Base-by-base conservation (phyloP, 2,329 filamentous ascomycete species). In the Claviceps sp. region DNA sequence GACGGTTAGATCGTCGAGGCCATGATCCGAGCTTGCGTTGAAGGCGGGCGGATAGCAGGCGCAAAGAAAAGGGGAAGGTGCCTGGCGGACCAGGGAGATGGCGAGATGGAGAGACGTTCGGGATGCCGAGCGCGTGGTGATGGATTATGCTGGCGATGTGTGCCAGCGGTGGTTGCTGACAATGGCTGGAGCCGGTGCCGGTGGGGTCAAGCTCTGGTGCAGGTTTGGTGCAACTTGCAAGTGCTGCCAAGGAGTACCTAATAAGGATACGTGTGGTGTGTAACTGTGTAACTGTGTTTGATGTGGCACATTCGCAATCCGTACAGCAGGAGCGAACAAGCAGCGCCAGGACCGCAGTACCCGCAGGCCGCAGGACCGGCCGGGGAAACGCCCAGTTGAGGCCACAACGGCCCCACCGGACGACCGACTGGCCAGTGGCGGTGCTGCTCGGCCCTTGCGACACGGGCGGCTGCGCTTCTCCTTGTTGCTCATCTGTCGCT, bases 1-100 rank as follows among this genome's bases (percentile, higher is more conserved):
- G 38, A 50, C 36, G 60, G 57, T 66, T 62, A 68, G 50, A 61
- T 58, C 61, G 61, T 63, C 61, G 67, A 57, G 60, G 65, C 68
- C 68, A 70, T 70, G 62, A 50, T 67, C 66, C 63, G 62, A 58
- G 54, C 54, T n/a, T 38, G 22, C 20, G 36, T 46, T 42, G 7
- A 52, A 52, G 7, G 50, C 3, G 45, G 16, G 46, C 9, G 17
- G 8, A 20, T 22, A 8, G 46, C n/a, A 34, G 14, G 49, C 29
- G 9, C 29, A 34, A 23, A 39, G 16, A 26, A 20, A 26, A n/a
- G 2, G 14, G 20, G 6, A 40, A 8, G 3, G 9, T n/a, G 26
- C 23, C 16, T 7, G 17, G 26, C 9, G 26, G 9, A 13, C 16
- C 20, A 20, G 38, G n/a, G 4, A 38, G 40, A 38, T 11, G 5